Base-by-base conservation (phyloP, 768 basidiomycete genomes). In the Nidularia sp. region DNA sequence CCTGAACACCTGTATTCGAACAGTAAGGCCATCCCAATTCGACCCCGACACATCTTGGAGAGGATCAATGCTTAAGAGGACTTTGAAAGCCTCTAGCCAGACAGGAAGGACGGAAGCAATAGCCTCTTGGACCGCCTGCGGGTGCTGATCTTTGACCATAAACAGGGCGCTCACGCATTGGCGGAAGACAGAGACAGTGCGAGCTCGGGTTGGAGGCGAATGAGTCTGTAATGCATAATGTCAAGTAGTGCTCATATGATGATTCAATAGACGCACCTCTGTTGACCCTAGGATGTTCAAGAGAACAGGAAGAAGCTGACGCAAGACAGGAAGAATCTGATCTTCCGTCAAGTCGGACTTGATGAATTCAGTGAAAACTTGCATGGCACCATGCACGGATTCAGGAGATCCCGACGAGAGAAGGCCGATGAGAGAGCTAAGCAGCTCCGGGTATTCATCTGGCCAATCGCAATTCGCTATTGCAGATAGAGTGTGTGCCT, bases 391-490 rank as follows among this genome's bases (percentile, higher is more conserved):
- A 68, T 98, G 94, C 5, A 97, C 90, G 4, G 90, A 79, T 52
- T 83, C 78, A 0, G 88, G 70, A 2, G 85, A 84, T 43, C 74
- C 77, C 2, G 90, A 87, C 2, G 88, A 86, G 25, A 98, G 78
- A 7, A 96, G 80, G 34, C 70, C 68, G 55, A 98, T 84, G 15
- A 99, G 79, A 44, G 79, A 75, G 43, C 74, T 74, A 34, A 98
- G 77, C n/a, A 98, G 80, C 45, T 89, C 85, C 0, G 95, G 92
- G 65, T 92, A 98, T 76, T 95, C 92, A 69, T 97, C 94, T 6
- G 95, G 96, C 92, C 93, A 98, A 71, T 98, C 94, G 58, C 84
- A 87, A 56, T 86, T 86, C 31, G 96, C 93, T 54, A 98, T 88
- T 1, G 83, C 83, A 9, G 96, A 96, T 22, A 98, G 70, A 3